Conservation (phyloP, 805 yeast species). For the Deakozyma indianensis region DNA sequence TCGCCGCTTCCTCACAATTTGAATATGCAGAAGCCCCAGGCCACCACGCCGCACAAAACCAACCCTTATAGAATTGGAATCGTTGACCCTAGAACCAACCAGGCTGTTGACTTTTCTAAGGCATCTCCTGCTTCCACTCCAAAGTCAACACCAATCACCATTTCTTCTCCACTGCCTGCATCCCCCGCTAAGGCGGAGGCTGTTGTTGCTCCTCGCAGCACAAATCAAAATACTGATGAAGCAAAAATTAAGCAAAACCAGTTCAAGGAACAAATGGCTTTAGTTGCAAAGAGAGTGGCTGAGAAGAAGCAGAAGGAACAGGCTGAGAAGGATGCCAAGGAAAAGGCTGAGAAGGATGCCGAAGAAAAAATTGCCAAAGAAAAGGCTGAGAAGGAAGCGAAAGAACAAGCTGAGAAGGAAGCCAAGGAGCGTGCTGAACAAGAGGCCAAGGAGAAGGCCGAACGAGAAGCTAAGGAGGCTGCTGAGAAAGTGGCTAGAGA, state of each 20-base stretch:
- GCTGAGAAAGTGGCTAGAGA: conserved; percentile 1
- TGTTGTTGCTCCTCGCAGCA: conserved; percentile 1
- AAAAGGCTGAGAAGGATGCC: neutral
- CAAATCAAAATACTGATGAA: conserved; percentile 1
- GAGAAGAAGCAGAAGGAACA: conserved; percentile 1
- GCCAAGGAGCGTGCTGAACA: conserved; percentile 3
- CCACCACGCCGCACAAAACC: neutral
- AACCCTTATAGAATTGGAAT: neutral
- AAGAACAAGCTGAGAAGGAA: conserved; percentile 1
- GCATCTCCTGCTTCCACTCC: neutral
- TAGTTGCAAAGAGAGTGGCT: conserved; percentile 2
- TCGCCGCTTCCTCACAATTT: neutral
- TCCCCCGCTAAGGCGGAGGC: neutral
- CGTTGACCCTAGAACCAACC: neutral
- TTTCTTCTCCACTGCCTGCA: neutral
- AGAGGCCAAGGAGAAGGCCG: conserved; percentile 3
- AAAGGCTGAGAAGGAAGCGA: neutral
- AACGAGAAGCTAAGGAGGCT: conserved; percentile 5
- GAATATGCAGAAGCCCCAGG: neutral
- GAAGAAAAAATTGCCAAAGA: conserved; percentile 2
- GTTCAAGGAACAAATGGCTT: conserved; percentile 2
- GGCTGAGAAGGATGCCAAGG: neutral
- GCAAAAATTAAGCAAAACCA: conserved; percentile 4
- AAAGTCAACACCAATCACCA: neutral
- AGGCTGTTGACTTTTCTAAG: neutral